These are phyloP conservation scores for Backusella mclennaniae DNA, from an alignment of 192 early-diverging fungal genomes.

Conservation along the genomic window DNA sequence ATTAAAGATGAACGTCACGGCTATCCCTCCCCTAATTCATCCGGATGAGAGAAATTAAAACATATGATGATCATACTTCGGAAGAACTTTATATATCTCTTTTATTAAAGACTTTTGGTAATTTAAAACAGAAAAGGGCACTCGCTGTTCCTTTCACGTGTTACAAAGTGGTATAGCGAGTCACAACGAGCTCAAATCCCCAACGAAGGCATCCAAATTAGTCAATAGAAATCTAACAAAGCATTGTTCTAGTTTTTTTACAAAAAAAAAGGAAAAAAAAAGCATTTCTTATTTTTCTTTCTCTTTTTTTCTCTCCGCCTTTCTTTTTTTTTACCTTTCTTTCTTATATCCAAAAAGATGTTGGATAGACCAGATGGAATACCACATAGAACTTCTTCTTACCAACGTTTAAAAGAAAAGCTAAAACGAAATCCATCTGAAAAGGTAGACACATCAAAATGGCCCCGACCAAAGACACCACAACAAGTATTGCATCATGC, in stretches of 20 bases:
- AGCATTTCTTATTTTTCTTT: neutral
- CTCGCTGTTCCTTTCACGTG: neutral
- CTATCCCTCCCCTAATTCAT: neutral
- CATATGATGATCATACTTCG: neutral
- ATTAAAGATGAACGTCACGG: neutral
- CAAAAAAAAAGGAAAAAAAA: neutral
- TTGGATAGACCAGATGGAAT: neutral
- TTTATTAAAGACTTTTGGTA: neutral
- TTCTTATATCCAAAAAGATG: neutral
- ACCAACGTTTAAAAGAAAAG: conserved; percentile 31
- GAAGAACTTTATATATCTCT: neutral
- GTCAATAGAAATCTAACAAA: neutral
- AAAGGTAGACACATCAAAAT: conserved; percentile 23
- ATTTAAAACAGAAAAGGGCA: neutral
- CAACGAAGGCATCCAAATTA: neutral
- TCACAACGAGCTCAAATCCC: conserved; percentile 5
- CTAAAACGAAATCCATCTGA: conserved; percentile 30
- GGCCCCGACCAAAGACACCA: conserved; percentile 25
- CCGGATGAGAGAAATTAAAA: neutral
- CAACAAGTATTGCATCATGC: conserved; percentile 46
- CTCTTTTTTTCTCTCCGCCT: conserved; percentile 5
- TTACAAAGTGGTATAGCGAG: neutral
- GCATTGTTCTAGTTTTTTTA: neutral
- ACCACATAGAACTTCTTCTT: conserved; percentile 33
- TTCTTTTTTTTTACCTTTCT: conserved; percentile 13